Conservation (phyloP, 805 yeast species). For the Komagataella mondaviorum region DNA sequence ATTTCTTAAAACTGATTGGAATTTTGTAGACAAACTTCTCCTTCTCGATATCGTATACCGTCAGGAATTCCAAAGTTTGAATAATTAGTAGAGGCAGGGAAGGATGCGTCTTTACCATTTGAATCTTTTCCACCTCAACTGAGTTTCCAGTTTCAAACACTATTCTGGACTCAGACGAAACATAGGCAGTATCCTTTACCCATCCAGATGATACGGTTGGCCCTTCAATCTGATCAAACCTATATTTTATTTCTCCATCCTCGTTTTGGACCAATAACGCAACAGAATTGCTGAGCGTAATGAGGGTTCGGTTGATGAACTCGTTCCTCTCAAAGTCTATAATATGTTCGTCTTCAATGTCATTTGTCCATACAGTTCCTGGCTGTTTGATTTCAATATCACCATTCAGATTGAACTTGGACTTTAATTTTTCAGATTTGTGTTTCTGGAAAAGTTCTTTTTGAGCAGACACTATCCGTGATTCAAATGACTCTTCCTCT, state of each 20-base stretch:
- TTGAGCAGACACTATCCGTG: slow-evolving; percentile 7
- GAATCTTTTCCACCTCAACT: not conserved
- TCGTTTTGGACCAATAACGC: not conserved
- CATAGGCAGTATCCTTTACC: not conserved
- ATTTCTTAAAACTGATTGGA: not conserved
- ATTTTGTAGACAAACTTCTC: not conserved
- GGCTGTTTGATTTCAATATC: not conserved
- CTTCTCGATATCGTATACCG: not conserved
- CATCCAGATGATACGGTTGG: not conserved
- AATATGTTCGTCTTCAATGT: not conserved
- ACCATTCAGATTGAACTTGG: slow-evolving; percentile 4
- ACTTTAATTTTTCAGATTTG: slow-evolving; percentile 8
- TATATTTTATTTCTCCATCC: not conserved
- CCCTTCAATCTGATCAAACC: not conserved
- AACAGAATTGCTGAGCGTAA: not conserved
- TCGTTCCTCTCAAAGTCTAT: not conserved
- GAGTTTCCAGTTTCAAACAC: not conserved
- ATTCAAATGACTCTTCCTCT: slow-evolving; percentile 1
- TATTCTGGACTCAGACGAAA: not conserved
- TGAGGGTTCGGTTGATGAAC: not conserved
- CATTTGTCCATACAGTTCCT: not conserved
- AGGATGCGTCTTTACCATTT: not conserved
- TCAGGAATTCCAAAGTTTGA: not conserved
- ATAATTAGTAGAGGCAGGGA: not conserved
- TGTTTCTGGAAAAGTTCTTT: slow-evolving; percentile 9